These are phyloP conservation scores for Simplicillium sp. DNA, from an alignment of 2,329 filamentous ascomycete species.

Conservation along the genomic window DNA sequence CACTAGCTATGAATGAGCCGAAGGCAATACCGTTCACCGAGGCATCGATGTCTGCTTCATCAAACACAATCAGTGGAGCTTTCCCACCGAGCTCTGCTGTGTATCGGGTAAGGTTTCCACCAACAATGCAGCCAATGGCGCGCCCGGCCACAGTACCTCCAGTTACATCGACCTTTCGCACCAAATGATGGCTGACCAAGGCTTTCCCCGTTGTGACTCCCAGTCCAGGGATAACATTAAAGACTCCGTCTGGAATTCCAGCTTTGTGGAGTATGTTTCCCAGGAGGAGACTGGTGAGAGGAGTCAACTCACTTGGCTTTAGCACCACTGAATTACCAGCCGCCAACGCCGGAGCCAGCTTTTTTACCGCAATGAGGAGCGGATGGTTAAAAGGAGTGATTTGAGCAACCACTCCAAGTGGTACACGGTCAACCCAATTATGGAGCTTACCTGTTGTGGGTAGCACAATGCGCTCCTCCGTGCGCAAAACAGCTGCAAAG, in stretches of 20 bases:
- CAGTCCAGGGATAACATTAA: conserved; percentile 51
- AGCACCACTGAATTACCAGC: conserved; percentile 50
- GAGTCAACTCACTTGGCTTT: conserved; percentile 55
- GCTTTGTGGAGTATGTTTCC: conserved; percentile 53
- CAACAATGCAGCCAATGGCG: conserved; percentile 56
- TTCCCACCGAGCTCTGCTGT: conserved; percentile 67
- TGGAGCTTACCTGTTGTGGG: conserved; percentile 53
- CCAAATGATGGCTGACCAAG: conserved; percentile 39
- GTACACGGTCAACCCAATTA: conserved; percentile 44
- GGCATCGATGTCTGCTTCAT: conserved; percentile 53
- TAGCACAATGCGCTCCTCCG: conserved; percentile 55
- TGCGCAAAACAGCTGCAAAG: conserved; percentile 58
- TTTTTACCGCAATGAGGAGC: conserved; percentile 48
- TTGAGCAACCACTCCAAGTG: conserved; percentile 47
- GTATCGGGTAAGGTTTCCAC: conserved; percentile 58
- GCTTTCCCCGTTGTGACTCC: conserved; percentile 42
- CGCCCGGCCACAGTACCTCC: conserved; percentile 64
- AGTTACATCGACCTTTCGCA: conserved; percentile 64
- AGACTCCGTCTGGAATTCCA: conserved; percentile 61
- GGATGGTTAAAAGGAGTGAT: conserved; percentile 53
- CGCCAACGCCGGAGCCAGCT: conserved; percentile 50
- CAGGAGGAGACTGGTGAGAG: conserved; percentile 50
- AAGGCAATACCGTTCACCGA: conserved; percentile 62
- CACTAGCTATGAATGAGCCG: conserved; percentile 44
- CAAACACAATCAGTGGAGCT: conserved; percentile 59